Base-by-base conservation (phyloP, 441 rosid genomes). In the Eruca vesicaria region DNA sequence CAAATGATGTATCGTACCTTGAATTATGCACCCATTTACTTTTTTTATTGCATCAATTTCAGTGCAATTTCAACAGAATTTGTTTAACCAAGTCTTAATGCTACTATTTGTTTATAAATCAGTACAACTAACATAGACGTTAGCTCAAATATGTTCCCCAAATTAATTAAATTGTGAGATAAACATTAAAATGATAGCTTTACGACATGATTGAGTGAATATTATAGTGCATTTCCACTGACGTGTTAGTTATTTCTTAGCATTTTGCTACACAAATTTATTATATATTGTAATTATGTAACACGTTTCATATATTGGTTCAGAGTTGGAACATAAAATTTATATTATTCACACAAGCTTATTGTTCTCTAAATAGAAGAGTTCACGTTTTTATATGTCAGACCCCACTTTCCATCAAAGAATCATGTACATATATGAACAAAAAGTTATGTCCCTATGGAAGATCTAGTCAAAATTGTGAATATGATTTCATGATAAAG, bases 41-140 rank as follows among this genome's bases (percentile, higher is more conserved):
- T 19, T n/a, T 20, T 71, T 59, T 52, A 52, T 52, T 52, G 66
- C 82, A 79, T 79, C 76, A 79, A 79, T 73, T 79, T 79, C 82
- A 79, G 82, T 74, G 82, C 78, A 56, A 23, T 2, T 62, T 66
- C 21, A 29, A 21, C 66, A 36, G 8, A 57, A 38, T 5, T 43
- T 23, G 21, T 5, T 43, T 21, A 63, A 57, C 61, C 56, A 69
- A 52, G 52, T 63, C 2, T 18, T 68, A 50, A 21, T 10, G 33
- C 21, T 52, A 63, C 57, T 26, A 35, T 48, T 45, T 48, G 31
- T 75, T 69, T 63, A 55, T 15, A 53, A 20, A 58, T 21, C 28
- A 55, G 10, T 28, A 28, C 36, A 58, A 58, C 33, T 60, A 57
- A 53, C 60, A 41, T 31, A 36, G 29, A 53, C 58, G 66, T 57